phyloP scores from a whole-genome alignment of 1,284 basidiomycete genomes.

The Uromyces viciae-fabae region DNA sequence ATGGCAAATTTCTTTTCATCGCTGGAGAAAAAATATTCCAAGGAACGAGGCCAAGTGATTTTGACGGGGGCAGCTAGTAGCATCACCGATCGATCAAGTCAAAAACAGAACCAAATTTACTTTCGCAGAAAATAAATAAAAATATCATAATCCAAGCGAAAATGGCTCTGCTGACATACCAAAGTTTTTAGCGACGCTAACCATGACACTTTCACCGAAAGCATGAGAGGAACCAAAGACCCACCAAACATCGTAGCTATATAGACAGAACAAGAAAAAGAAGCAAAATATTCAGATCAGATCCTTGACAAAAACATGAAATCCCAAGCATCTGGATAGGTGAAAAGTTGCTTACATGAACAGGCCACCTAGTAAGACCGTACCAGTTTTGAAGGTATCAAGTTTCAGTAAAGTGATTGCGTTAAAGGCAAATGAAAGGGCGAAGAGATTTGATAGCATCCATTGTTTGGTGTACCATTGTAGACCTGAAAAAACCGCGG shows the following conservation, averaged over 20 bases:
- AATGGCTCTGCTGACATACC: constrained; percentile 64
- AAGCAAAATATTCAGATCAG: no score
- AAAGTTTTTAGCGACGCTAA: constrained; percentile 76
- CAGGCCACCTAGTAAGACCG: constrained; percentile 71
- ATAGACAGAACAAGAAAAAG: no score
- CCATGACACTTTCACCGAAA: constrained; percentile 49
- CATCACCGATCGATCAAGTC: not conserved
- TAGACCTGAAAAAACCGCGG: constrained; percentile 57
- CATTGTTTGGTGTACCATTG: constrained; percentile 62
- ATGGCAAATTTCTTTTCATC: constrained; percentile 68
- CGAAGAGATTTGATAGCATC: constrained; percentile 73
- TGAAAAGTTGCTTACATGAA: constrained; percentile 87
- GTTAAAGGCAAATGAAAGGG: constrained; percentile 76
- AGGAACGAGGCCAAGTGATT: constrained; percentile 60
- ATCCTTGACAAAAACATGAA: no score
- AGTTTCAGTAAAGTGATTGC: constrained; percentile 76
- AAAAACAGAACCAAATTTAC: constrained; percentile 9
- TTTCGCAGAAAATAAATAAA: constrained; percentile 70
- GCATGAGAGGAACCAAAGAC: constrained; percentile 52
- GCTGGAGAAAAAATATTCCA: constrained; percentile 42
- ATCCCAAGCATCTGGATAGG: no score
- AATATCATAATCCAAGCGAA: not conserved
- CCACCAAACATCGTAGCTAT: constrained; percentile 45
- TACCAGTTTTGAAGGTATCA: constrained; percentile 85
- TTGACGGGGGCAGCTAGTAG: constrained; percentile 57